Evolutionary conservation across 78 protist species (phyloP).

Genomic region (Corallochytrium limacisporum): DNA sequence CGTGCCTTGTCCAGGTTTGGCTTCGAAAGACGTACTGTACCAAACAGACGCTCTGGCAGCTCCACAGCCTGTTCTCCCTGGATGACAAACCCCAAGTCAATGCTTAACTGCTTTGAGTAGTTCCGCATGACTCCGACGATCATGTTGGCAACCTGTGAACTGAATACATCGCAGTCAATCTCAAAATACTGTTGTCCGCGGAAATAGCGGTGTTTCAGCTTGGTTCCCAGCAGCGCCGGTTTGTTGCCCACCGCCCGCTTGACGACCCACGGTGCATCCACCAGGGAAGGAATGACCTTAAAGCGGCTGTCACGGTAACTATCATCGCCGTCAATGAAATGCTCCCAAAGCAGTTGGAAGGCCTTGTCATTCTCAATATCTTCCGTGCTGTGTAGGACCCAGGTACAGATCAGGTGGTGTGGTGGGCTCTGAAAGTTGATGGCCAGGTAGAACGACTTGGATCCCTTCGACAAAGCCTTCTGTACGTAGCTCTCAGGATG

Average conservation of each 20-base stretch:
- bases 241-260: not conserved
- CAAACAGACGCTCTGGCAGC: not conserved
- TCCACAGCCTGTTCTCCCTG: not conserved
- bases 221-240: constrained; percentile 3
- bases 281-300: constrained; percentile 4
- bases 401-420: constrained; percentile 1
- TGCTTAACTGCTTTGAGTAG: not conserved
- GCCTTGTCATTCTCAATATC: not conserved
- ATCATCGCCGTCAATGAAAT: not conserved
- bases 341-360: not conserved
- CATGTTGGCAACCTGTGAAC: not conserved
- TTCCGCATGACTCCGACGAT: not conserved
- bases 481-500: constrained; percentile 4
- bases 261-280: not conserved
- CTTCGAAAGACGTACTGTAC: not conserved
- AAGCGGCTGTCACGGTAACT: not conserved
- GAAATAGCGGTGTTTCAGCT: not conserved
- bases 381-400: not conserved
- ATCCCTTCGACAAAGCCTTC: not conserved
- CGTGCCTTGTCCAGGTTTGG: constrained; percentile 3
- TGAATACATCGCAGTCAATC: constrained; percentile 7
- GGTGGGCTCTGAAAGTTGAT: constrained; percentile 6
- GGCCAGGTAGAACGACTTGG: not conserved
- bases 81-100: not conserved
- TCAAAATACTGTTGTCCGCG: not conserved